These are phyloP conservation scores for Endocalyx cinctus DNA, from an alignment of 2,329 filamentous ascomycete species.

Conservation along the genomic window DNA sequence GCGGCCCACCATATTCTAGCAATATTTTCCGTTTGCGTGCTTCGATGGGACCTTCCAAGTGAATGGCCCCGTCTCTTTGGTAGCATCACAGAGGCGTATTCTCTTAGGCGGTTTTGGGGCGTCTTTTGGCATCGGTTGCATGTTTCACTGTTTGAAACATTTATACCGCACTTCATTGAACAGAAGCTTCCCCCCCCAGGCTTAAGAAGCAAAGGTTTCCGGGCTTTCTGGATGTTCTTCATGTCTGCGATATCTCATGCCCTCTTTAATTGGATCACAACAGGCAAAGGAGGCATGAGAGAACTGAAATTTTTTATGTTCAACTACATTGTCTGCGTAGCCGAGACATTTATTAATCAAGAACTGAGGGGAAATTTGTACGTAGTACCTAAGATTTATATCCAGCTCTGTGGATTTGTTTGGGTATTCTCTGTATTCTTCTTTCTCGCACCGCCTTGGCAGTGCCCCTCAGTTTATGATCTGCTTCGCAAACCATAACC, in stretches of 20 bases:
- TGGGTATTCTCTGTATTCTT: not conserved
- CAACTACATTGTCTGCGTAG: not conserved
- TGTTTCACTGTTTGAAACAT: not conserved
- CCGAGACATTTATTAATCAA: not conserved
- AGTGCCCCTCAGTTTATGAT: too few relatives aligned
- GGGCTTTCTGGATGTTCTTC: not conserved
- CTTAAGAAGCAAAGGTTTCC: not conserved
- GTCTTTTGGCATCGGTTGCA: slow-evolving; percentile 13
- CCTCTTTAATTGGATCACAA: not conserved
- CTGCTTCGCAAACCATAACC: too few relatives aligned
- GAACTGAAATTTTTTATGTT: not conserved
- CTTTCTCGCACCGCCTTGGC: not conserved
- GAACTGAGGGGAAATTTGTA: not conserved
- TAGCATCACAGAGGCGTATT: slow-evolving; percentile 12
- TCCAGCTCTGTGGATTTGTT: not conserved
- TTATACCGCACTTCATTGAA: too few relatives aligned
- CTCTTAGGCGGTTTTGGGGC: slow-evolving; percentile 13
- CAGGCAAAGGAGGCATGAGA: not conserved
- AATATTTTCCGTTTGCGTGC: slow-evolving; percentile 1
- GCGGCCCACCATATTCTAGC: not conserved
- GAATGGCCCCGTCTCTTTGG: slow-evolving; percentile 17
- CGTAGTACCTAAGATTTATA: too few relatives aligned
- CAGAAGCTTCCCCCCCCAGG: too few relatives aligned
- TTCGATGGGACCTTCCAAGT: slow-evolving; percentile 9
- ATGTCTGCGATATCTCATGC: not conserved